Evolutionary conservation across 2,329 filamentous ascomycete genomes (phyloP), one percentile per base, ranked within the genome.

Genomic region (Aspergillus sp.): DNA sequence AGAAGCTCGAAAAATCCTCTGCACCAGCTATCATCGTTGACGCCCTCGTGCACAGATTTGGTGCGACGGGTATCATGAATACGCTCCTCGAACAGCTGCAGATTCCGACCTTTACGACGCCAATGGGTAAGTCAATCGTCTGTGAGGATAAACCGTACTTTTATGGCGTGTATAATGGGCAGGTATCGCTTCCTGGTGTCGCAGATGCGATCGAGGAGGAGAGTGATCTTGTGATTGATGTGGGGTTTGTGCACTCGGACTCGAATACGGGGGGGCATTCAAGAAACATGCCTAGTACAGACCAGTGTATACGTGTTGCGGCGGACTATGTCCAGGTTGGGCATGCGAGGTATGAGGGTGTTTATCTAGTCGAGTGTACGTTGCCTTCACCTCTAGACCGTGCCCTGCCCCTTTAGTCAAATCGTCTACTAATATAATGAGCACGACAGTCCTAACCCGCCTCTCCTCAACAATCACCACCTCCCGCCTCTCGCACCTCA

Each of bases 61-160:
- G 88, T 51, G 88, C 90, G n/a, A 75, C 92, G 0, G 74, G 85
- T 1, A 90, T 93, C 73, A 86, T 91, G 19, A 85, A 91, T 67
- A 84, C 84, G 4, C 81, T 96, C 6, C 80, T 95, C 48, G 81
- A 87, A 57, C 91, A 89, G 77, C 90, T 90, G 0, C 81, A 85
- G 7, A 80, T 95, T 2, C 92, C 92, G 4, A 88, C 90, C 0
- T 94, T 93, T 67, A 89, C 91, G n/a, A 90, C 91, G 0, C 91
- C 91, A 3, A 94, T 95, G 89, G 92, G 91, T 38, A 96, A 95
- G 79, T 85, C 91, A 15, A 88, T 90, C 23, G 84, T 96, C 54
- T 84, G 93, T 71, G 92, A 96, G 75, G 85, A 83, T 4, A 83
- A 89, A 30, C 79, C 83, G 4, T 89, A 85, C 69, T 96, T 89